Conservation (phyloP, 192 early-diverging fungal species). For the Thamnidium elegans region DNA sequence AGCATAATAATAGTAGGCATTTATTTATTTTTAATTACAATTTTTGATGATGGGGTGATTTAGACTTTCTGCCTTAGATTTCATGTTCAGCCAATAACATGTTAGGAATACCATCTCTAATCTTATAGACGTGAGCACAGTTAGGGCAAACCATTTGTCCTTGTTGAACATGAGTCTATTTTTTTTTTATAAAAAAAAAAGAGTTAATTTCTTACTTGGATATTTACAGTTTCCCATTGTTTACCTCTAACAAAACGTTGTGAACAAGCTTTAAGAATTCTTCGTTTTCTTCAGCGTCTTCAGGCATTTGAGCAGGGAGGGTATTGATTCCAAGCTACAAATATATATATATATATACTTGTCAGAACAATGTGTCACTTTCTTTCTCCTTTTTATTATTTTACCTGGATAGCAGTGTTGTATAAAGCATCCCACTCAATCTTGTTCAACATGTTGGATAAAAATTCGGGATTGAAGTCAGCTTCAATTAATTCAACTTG, state of each 20-base stretch:
- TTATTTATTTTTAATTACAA: too few relatives aligned
- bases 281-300: slow-evolving; percentile 55
- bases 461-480: slow-evolving; percentile 85
- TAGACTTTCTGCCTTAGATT: slow-evolving; percentile 44
- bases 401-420: slow-evolving; percentile 61
- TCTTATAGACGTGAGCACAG: slow-evolving; percentile 87
- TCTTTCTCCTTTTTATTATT: not conserved
- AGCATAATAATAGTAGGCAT: too few relatives aligned
- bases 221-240: not conserved
- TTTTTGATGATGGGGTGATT: not conserved
- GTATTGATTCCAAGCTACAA: slow-evolving; percentile 64
- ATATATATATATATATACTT: slow-evolving; percentile 1
- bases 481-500: slow-evolving; percentile 82
- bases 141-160: slow-evolving; percentile 91
- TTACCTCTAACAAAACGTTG: slow-evolving; percentile 78
- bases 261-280: slow-evolving; percentile 75
- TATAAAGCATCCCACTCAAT: slow-evolving; percentile 75
- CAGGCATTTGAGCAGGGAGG: slow-evolving; percentile 64
- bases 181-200: slow-evolving; percentile 1
- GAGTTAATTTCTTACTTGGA: not conserved
- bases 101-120: slow-evolving; percentile 92
- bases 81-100: slow-evolving; percentile 85
- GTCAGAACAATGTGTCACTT: not conserved
- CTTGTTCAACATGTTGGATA: slow-evolving; percentile 76
- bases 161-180: slow-evolving; percentile 76